Evolutionary conservation across 2,329 filamentous ascomycete genomes (phyloP), one percentile per base, ranked within the genome.

Genomic region (Corynespora cassiicola): DNA sequence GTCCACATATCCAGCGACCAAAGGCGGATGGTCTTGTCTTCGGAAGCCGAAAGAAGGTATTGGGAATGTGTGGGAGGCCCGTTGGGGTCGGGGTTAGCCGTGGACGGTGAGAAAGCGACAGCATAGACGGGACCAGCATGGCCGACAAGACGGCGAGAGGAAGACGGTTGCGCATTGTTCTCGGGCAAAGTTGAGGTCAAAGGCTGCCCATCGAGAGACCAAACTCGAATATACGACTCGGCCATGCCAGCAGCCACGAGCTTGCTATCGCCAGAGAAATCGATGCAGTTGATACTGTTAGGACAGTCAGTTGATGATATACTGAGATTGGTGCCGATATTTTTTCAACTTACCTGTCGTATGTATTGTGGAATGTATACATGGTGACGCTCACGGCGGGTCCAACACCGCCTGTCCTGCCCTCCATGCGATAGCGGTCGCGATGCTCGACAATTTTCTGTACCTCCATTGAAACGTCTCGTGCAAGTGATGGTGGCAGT

Each of bases 281-380:
- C 92, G 64, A 97, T 83, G 62, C 88, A 95, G n/a, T 89, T 90
- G 42, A 96, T 81, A 39, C 88, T 92, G 45, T 27, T 8, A 36
- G 21, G 32, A 22, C 32, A n/a, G n/a, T n/a, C n/a, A n/a, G n/a
- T n/a, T n/a, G n/a, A n/a, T n/a, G n/a, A n/a, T n/a, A n/a, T n/a
- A n/a, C 14, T 27, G 15, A 27, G 19, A 18, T n/a, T 23, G 32
- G 23, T 16, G 6, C 11, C 22, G 23, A 11, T 22, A 9, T 6
- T 24, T 18, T 16, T 6, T 29, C 16, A n/a, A 46, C 82, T 75
- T 73, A 91, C 89, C 84, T 87, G 68, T 95, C 90, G 48, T 90
- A 85, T 0, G 89, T 95, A 68, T 99, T 99, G 75, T 99, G 94
- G 62, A 97, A 96, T 1, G 94, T 99, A 66, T 95, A 96, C 88